A percentile compares a stretch with the other conserved stretches of the same genome.
phyloP scores from a whole-genome alignment of 768 basidiomycete genomes.

The Pisolithus tinctorius region DNA sequence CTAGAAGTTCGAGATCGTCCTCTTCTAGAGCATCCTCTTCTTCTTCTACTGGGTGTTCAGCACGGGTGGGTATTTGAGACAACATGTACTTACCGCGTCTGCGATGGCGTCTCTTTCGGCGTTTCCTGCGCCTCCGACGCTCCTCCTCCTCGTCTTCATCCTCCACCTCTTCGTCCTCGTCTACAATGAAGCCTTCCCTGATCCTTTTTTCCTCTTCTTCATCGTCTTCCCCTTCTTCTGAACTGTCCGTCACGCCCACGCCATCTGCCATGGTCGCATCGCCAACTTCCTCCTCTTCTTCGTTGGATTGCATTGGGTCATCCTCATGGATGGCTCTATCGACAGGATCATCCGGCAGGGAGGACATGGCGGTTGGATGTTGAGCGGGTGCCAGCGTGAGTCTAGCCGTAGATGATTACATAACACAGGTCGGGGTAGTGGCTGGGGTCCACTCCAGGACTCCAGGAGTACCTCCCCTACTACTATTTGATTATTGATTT shows the following conservation, averaged over 20 bases:
- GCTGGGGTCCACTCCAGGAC: background rate
- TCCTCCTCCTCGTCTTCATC: slow-evolving; percentile 54
- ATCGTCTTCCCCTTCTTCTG: slow-evolving; percentile 87
- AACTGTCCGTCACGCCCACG: slow-evolving; percentile 57
- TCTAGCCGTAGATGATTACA: background rate
- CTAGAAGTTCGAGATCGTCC: slow-evolving; percentile 73
- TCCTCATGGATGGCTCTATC: slow-evolving; percentile 36
- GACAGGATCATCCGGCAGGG: slow-evolving; percentile 36
- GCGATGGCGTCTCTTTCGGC: slow-evolving; percentile 59
- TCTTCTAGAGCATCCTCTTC: slow-evolving; percentile 77
- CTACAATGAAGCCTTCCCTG: slow-evolving; percentile 88
- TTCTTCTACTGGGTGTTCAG: slow-evolving; percentile 28
- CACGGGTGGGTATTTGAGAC: slow-evolving; percentile 3
- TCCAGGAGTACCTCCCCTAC: no score
- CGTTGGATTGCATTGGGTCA: slow-evolving; percentile 54
- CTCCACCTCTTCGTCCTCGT: slow-evolving; percentile 81
- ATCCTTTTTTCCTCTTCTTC: slow-evolving; percentile 79
- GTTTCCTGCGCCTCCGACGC: slow-evolving; percentile 52
- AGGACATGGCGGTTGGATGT: slow-evolving; percentile 44
- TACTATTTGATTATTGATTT: no score
- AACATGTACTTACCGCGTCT: slow-evolving; percentile 37
- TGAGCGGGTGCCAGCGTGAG: slow-evolving; percentile 10
- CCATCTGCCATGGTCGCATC: slow-evolving; percentile 47
- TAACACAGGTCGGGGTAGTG: background rate
- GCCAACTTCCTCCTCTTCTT: slow-evolving; percentile 50